Evolutionary conservation across 176 grass and related monocot species (phyloP).

Genomic region (Calamus simplicifolius): DNA sequence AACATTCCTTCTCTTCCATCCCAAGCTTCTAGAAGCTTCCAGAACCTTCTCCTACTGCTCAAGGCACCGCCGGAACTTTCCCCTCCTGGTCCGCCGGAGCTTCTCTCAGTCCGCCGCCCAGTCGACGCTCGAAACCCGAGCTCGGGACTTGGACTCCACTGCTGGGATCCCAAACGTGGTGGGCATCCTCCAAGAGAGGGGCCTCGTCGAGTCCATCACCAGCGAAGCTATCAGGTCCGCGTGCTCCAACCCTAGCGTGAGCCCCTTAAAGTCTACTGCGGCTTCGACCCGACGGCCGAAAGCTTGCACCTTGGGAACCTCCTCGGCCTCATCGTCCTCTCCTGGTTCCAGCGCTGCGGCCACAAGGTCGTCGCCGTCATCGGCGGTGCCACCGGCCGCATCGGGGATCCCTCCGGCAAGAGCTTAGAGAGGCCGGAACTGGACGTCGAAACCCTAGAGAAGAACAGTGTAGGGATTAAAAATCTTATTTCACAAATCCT

Average conservation of each 20-base stretch:
- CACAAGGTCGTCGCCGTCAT: conserved; percentile 68
- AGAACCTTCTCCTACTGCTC: conserved; percentile 9
- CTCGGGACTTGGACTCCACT: not conserved
- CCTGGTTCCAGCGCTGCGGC: conserved; percentile 88
- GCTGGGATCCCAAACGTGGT: conserved; percentile 35
- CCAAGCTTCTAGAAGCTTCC: conserved; percentile 19
- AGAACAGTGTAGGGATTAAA: conserved; percentile 57
- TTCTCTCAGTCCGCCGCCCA: conserved; percentile 1
- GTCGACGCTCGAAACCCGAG: not conserved
- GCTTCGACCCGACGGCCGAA: conserved; percentile 87
- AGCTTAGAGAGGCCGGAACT: conserved; percentile 76
- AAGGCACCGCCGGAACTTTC: conserved; percentile 2
- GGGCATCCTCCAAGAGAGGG: conserved; percentile 73
- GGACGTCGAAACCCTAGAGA: conserved; percentile 33
- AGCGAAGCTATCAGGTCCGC: conserved; percentile 44
- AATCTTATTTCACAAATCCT: conserved; percentile 44
- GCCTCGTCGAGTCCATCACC: conserved; percentile 70
- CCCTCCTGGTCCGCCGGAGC: conserved; percentile 14
- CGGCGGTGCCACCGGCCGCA: conserved; percentile 70
- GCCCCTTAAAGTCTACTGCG: conserved; percentile 69
- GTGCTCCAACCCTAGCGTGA: conserved; percentile 3
- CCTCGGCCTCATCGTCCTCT: conserved; percentile 71
- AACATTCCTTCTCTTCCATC: conserved; percentile 34
- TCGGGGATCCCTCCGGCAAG: conserved; percentile 82
- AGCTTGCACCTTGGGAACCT: conserved; percentile 88